These are phyloP conservation scores for Dryadomyces quercus-mongolicae DNA, from an alignment of 2,329 filamentous ascomycete genomes.

Conservation along the genomic window DNA sequence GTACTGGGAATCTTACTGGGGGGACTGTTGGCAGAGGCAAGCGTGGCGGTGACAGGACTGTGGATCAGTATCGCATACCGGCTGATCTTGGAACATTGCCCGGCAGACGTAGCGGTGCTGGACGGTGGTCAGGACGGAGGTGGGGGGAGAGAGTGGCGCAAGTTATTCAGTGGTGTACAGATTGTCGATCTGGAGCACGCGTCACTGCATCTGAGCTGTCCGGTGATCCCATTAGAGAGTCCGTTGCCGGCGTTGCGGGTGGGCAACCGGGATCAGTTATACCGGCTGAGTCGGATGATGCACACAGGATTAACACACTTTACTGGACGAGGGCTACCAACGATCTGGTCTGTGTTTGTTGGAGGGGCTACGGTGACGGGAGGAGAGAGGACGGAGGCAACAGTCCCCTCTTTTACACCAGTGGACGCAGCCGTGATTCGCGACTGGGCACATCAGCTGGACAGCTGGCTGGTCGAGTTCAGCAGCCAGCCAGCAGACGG, in stretches of 20 bases:
- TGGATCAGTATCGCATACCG: conserved; percentile 12
- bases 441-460: conserved; percentile 12
- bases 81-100: conserved; percentile 11
- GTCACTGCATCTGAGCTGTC: conserved; percentile 10
- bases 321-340: conserved; percentile 11
- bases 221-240: conserved; percentile 7
- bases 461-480: conserved; percentile 11
- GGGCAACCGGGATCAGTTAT: conserved; percentile 8
- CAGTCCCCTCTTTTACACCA: conserved; percentile 1
- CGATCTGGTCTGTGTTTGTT: conserved; percentile 10
- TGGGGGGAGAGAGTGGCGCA: conserved; percentile 8
- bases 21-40: conserved; percentile 9
- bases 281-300: conserved; percentile 12
- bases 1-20: conserved; percentile 11
- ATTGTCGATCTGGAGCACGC: conserved; percentile 12
- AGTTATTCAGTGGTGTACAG: conserved; percentile 11
- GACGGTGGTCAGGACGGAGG: neutral
- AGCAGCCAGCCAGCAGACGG: neutral
- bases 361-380: no score
- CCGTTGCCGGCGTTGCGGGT: conserved; percentile 7
- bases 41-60: conserved; percentile 5
- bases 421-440: conserved; percentile 11
- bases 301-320: conserved; percentile 11
- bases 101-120: neutral
- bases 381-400: neutral